phyloP scores from a whole-genome alignment of 2,329 filamentous ascomycete species.

The Stagonosporopsis rhizophila region DNA sequence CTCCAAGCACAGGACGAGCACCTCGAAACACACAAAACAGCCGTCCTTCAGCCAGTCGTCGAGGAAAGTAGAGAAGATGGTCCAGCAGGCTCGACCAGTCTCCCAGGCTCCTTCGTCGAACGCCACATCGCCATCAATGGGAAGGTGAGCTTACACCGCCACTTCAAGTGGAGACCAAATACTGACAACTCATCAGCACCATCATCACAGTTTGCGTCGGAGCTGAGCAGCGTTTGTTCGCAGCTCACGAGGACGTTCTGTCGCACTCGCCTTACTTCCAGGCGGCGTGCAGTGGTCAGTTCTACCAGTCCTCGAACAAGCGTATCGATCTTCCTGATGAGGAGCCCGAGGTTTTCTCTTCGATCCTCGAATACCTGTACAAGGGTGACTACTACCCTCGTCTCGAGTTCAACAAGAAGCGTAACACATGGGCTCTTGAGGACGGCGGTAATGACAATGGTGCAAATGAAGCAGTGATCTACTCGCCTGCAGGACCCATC shows the following conservation, averaged over 20 bases:
- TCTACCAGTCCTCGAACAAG: slow-evolving; percentile 68
- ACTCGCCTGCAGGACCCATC: slow-evolving; percentile 68
- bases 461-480: slow-evolving; percentile 60
- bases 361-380: slow-evolving; percentile 88
- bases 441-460: slow-evolving; percentile 55
- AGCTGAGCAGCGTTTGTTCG: slow-evolving; percentile 84
- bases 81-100: slow-evolving; percentile 41
- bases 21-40: slow-evolving; percentile 46
- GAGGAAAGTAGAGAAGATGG: slow-evolving; percentile 44
- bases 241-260: slow-evolving; percentile 87
- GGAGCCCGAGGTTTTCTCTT: slow-evolving; percentile 89
- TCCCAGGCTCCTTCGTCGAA: slow-evolving; percentile 43
- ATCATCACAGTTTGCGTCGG: slow-evolving; percentile 84
- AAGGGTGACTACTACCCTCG: slow-evolving; percentile 93
- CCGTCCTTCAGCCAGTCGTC: slow-evolving; percentile 47
- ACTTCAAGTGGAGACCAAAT: slow-evolving; percentile 1
- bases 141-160: slow-evolving; percentile 40
- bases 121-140: slow-evolving; percentile 46
- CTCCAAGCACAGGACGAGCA: slow-evolving; percentile 50
- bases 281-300: slow-evolving; percentile 67
- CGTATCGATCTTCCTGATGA: slow-evolving; percentile 83
- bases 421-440: slow-evolving; percentile 84
- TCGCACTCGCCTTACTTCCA: slow-evolving; percentile 80
- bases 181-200: slow-evolving; percentile 48
- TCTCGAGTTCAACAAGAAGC: slow-evolving; percentile 80